Percentiles rank a stretch among this genome's conserved stretches.
These are phyloP conservation scores for Alternaria sp. DNA, from an alignment of 2,329 filamentous ascomycete species.

Conservation along the genomic window DNA sequence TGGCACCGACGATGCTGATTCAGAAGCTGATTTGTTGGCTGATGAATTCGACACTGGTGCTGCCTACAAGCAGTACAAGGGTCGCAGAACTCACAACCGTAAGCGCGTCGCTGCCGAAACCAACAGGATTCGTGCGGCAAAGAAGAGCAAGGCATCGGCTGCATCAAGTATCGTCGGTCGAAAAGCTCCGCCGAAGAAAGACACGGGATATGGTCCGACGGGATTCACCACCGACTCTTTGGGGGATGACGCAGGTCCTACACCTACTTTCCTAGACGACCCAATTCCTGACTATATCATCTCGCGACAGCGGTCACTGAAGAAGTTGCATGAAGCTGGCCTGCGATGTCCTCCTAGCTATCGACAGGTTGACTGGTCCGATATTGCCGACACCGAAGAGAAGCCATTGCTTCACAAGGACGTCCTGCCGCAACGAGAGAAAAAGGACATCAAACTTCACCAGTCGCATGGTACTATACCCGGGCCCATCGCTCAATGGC, in stretches of 20 bases:
- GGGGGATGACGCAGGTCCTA: constrained; percentile 55
- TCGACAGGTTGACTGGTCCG: constrained; percentile 77
- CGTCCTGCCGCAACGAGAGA: constrained; percentile 71
- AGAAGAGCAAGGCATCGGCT: constrained; percentile 56
- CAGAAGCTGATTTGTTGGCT: constrained; percentile 46
- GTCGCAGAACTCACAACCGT: constrained; percentile 63
- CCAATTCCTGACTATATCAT: constrained; percentile 55
- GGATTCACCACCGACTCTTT: constrained; percentile 33
- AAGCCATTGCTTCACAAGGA: constrained; percentile 71
- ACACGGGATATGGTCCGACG: constrained; percentile 11
- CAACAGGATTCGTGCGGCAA: constrained; percentile 57
- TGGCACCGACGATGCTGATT: constrained; percentile 18
- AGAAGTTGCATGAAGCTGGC: constrained; percentile 72
- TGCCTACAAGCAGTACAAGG: constrained; percentile 71
- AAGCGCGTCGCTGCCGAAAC: constrained; percentile 61
- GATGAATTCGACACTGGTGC: constrained; percentile 62
- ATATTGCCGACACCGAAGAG: constrained; percentile 69
- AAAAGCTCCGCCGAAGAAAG: constrained; percentile 36
- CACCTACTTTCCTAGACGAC: constrained; percentile 67
- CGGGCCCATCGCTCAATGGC: constrained; percentile 86
- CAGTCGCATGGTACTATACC: constrained; percentile 84
- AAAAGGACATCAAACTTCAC: constrained; percentile 77
- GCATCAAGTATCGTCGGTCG: constrained; percentile 54
- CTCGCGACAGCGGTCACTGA: constrained; percentile 71
- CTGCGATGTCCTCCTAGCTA: constrained; percentile 81